Evolutionary conservation across 192 early-diverging fungal genomes (phyloP).

Genomic region (Obelidium mucronatum): DNA sequence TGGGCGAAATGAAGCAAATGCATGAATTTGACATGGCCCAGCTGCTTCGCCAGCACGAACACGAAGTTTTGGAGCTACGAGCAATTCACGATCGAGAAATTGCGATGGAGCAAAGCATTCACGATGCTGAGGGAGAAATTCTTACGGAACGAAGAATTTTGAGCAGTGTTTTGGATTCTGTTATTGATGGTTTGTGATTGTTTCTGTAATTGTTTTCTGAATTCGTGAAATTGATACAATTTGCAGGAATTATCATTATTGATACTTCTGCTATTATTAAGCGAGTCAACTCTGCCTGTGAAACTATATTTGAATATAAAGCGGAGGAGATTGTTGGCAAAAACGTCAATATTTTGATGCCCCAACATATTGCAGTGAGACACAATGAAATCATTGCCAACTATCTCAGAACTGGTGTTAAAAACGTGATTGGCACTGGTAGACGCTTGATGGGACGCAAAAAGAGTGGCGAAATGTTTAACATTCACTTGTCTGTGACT

Average conservation of each 20-base stretch:
- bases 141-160: slow-evolving; percentile 45
- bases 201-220: no score
- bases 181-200: slow-evolving; percentile 50
- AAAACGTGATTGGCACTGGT: slow-evolving; percentile 37
- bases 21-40: neutral
- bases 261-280: slow-evolving; percentile 29
- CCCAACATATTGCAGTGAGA: slow-evolving; percentile 23
- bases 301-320: slow-evolving; percentile 44
- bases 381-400: slow-evolving; percentile 40
- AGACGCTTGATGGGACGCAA: slow-evolving; percentile 29
- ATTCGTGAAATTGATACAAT: no score
- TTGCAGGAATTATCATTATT: slow-evolving; percentile 53
- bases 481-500: slow-evolving; percentile 44
- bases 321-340: slow-evolving; percentile 40
- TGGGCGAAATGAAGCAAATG: neutral
- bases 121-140: slow-evolving; percentile 46
- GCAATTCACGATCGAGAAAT: slow-evolving; percentile 48
- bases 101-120: slow-evolving; percentile 48
- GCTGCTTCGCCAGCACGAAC: slow-evolving; percentile 33
- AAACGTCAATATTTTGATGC: slow-evolving; percentile 47
- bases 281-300: slow-evolving; percentile 45
- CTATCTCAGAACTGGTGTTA: slow-evolving; percentile 41
- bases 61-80: slow-evolving; percentile 19
- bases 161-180: slow-evolving; percentile 45
- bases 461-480: slow-evolving; percentile 44